Conservation (phyloP, 192 early-diverging fungal species). For the Phycomyces nitens region DNA sequence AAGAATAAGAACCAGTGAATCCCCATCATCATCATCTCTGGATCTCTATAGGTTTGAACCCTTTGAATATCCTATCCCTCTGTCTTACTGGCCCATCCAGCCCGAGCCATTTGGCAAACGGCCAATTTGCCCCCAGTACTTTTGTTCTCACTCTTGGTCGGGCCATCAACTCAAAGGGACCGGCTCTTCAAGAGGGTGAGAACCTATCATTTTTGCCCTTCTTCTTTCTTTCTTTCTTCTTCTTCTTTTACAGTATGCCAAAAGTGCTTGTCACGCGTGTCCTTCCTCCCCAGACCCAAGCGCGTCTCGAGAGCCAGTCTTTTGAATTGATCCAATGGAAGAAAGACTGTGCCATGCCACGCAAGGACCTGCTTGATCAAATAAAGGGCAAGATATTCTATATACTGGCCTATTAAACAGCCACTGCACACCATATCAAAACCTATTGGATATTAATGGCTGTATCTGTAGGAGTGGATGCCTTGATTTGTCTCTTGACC, state of each 20-base stretch:
- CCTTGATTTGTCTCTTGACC: slow-evolving; percentile 46
- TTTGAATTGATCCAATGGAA: slow-evolving; percentile 60
- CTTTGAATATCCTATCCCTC: no score
- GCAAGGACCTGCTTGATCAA: slow-evolving; percentile 40
- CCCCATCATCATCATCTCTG: no score
- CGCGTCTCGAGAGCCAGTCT: slow-evolving; percentile 17
- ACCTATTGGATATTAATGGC: neutral
- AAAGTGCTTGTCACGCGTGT: slow-evolving; percentile 31
- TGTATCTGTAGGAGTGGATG: slow-evolving; percentile 1
- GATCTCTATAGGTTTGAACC: no score
- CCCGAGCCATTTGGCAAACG: no score
- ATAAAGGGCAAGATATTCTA: slow-evolving; percentile 34
- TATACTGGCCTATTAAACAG: no score
- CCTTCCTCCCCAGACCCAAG: slow-evolving; percentile 25
- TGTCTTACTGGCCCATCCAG: no score
- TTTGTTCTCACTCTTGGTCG: no score
- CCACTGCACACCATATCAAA: neutral
- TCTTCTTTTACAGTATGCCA: neutral
- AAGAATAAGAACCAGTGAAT: no score
- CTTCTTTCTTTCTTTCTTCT: neutral
- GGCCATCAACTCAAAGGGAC: no score
- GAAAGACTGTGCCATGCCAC: slow-evolving; percentile 48
- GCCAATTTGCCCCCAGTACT: no score
- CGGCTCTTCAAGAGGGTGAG: neutral
- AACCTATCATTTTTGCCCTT: neutral